Base-by-base conservation (phyloP, 306 rosid genomes). In the Citrullus amarus region DNA sequence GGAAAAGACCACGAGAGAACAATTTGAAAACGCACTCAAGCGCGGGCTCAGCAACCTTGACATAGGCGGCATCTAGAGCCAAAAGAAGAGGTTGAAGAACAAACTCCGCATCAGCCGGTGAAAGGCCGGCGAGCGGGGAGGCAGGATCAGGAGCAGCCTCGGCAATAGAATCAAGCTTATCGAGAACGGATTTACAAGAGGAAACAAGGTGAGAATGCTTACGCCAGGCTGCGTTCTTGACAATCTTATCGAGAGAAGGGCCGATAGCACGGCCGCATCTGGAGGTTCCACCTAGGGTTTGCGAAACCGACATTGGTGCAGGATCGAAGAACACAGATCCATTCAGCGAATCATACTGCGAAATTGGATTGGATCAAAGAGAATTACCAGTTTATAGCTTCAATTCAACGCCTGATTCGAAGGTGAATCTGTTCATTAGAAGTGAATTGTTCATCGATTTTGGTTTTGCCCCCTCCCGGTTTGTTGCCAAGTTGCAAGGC, bases 211-310 rank as follows among this genome's bases (percentile, higher is more conserved):
- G 91, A 28, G 98, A 92, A 84, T 96, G 99, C 89, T 96, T 96
- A 30, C 99, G 95, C 99, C 99, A 96, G 2, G 98, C 98, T 4
- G 98, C 98, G 85, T 96, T 96, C 83, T 96, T 96, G 17, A 96
- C 87, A 82, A 96, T 91, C 87, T 96, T 96, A 79, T 96, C 99
- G 6, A 96, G 90, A 4, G 98, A 92, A 41, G 99, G 98, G 41
- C 99, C 98, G 9, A 95, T 77, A 30, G 88, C 86, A 30, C 97
- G 91, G 66, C 99, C 99, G 81, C 96, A 89, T 12, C 99, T 90
- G 48, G 99, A 91, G 8, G 87, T 50, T 9, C 99, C 99, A 73
- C 97, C 97, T 25, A 95, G 93, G 83, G 97, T 87, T 91, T 89
- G 93, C 59, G 97, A 95, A 68, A 88, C 84, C 62, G 99, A 91